phyloP scores from a whole-genome alignment of 345 rosid genomes.

The Hibiscus syriacus region DNA sequence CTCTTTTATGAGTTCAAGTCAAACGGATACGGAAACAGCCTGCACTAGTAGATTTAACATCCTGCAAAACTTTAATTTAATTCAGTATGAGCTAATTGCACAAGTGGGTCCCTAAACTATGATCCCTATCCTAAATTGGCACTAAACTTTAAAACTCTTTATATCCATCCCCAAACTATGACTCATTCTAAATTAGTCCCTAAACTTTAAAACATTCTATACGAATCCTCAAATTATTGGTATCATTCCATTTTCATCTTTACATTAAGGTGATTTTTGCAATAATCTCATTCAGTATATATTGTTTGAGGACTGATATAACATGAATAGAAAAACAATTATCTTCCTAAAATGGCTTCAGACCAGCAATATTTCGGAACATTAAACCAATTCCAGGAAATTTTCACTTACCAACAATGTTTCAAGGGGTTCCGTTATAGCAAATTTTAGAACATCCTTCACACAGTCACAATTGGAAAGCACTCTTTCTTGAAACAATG shows the following conservation, averaged over 20 bases:
- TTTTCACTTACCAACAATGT: constrained; percentile 45
- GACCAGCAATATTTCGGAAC: background rate
- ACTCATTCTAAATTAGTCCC: too few species aligned
- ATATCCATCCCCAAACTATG: too few species aligned
- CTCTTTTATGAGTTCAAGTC: constrained; percentile 38
- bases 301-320: too few species aligned
- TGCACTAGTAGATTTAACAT: constrained; percentile 48
- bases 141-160: too few species aligned
- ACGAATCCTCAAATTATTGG: too few species aligned
- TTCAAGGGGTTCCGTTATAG: constrained; percentile 45
- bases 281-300: too few species aligned
- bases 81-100: too few species aligned
- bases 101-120: too few species aligned
- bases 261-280: too few species aligned
- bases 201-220: too few species aligned
- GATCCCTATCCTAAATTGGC: too few species aligned
- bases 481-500: constrained; percentile 40
- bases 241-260: too few species aligned
- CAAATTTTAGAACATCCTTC: constrained; percentile 69
- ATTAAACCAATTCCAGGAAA: background rate
- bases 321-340: background rate
- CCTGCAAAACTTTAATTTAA: constrained; percentile 55
- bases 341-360: background rate
- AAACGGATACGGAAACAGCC: constrained; percentile 58
- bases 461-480: constrained; percentile 32